Conservation (phyloP, 768 basidiomycete genomes). For the Hericium rajendrae region DNA sequence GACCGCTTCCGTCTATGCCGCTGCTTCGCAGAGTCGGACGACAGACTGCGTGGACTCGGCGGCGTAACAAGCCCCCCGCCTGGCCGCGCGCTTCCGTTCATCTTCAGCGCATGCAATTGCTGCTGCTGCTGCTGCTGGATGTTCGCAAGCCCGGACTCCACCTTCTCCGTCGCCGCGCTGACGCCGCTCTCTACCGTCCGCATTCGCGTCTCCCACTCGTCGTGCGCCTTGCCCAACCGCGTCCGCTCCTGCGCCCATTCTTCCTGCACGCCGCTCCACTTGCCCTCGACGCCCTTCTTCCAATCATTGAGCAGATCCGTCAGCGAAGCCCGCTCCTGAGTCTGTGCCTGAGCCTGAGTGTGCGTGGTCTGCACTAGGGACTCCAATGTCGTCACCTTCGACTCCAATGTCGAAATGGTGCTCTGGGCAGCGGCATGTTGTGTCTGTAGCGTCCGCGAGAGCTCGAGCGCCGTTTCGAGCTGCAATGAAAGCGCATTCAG, state of each 20-base stretch:
- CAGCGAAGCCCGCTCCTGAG: constrained; percentile 37
- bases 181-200: constrained; percentile 44
- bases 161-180: constrained; percentile 32
- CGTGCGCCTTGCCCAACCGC: constrained; percentile 58
- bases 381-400: constrained; percentile 63
- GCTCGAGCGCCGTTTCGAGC: constrained; percentile 64
- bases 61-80: constrained; percentile 58
- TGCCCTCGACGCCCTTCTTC: constrained; percentile 71
- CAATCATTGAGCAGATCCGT: constrained; percentile 54
- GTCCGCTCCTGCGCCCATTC: constrained; percentile 80
- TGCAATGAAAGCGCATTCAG: constrained; percentile 57
- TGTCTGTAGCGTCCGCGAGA: constrained; percentile 63
- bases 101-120: constrained; percentile 5
- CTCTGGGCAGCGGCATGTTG: constrained; percentile 71
- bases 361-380: constrained; percentile 45
- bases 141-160: constrained; percentile 24
- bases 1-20: constrained; percentile 12
- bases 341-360: constrained; percentile 24
- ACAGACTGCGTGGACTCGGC: constrained; percentile 65
- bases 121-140: constrained; percentile 25
- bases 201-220: constrained; percentile 71
- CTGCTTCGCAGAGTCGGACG: constrained; percentile 34
- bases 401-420: constrained; percentile 61
- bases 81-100: constrained; percentile 23
- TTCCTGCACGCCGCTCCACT: constrained; percentile 68